phyloP scores from a whole-genome alignment of 2,329 filamentous ascomycete species.

The Nakataea oryzae region DNA sequence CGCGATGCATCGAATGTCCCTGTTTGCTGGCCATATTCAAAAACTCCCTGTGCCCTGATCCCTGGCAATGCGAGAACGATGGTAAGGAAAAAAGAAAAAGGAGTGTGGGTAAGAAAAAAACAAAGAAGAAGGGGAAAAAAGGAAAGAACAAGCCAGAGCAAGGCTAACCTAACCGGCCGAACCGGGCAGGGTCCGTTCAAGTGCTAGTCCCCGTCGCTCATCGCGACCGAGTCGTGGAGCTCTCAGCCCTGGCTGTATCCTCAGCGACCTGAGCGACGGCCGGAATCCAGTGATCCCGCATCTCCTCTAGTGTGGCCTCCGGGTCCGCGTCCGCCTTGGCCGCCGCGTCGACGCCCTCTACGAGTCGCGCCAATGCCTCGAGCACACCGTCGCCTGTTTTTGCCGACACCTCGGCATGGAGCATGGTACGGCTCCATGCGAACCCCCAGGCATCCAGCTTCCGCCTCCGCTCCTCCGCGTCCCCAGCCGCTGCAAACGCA shows the following conservation, averaged over 20 bases:
- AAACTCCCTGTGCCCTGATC: neutral
- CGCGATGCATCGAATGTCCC: neutral
- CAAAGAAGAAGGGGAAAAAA: neutral
- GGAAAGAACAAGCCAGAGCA: neutral
- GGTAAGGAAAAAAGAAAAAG: too few relatives aligned
- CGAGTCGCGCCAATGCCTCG: neutral
- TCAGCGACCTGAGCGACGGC: neutral
- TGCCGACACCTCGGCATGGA: constrained; percentile 1
- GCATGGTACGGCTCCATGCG: neutral
- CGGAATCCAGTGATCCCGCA: constrained; percentile 2
- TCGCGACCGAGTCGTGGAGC: neutral
- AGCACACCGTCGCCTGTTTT: neutral
- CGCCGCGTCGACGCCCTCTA: neutral
- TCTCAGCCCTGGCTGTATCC: neutral
- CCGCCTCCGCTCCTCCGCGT: neutral
- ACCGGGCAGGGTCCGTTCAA: too few relatives aligned
- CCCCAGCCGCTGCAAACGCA: too few relatives aligned
- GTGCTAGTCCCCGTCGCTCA: neutral
- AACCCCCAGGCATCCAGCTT: neutral
- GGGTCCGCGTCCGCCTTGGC: neutral
- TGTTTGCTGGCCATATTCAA: neutral
- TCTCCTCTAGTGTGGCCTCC: neutral
- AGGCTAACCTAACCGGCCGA: too few relatives aligned
- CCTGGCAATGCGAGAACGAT: neutral
- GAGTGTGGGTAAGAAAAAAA: neutral